Conservation (phyloP, 1,284 basidiomycete genomes). For the Chondrostereum purpureum region DNA sequence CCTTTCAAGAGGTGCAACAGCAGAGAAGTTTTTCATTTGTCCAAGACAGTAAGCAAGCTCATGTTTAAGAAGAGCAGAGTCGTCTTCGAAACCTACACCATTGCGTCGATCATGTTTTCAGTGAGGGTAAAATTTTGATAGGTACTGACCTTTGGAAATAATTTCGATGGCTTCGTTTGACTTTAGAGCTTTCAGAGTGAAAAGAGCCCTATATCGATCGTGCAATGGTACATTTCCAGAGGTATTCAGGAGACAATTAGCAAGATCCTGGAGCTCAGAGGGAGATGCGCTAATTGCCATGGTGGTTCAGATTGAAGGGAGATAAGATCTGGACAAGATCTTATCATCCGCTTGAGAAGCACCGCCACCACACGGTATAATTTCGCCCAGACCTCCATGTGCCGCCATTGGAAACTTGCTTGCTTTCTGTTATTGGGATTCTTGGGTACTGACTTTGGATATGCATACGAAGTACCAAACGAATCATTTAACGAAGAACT, state of each 20-base stretch:
- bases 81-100: constrained; percentile 72
- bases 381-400: too few relatives aligned
- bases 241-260: constrained; percentile 71
- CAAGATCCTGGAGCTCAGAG: constrained; percentile 49
- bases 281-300: background rate
- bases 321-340: too few relatives aligned
- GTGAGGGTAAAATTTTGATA: too few relatives aligned
- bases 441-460: constrained; percentile 1
- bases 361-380: too few relatives aligned
- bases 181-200: constrained; percentile 86
- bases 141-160: constrained; percentile 70
- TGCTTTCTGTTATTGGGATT: too few relatives aligned
- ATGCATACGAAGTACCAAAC: background rate
- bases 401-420: too few relatives aligned
- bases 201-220: constrained; percentile 87
- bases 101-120: constrained; percentile 1
- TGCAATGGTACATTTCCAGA: constrained; percentile 75
- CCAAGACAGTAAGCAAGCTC: constrained; percentile 97
- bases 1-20: constrained; percentile 74
- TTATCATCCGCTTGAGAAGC: too few relatives aligned
- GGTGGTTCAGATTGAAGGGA: constrained; percentile 18
- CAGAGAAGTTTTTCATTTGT: constrained; percentile 74
- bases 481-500: constrained; percentile 70
- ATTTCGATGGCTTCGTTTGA: constrained; percentile 78
- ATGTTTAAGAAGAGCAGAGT: constrained; percentile 91